Evolutionary conservation across 257 asterid genomes (phyloP), one percentile per base, ranked within the genome.

Genomic region (Linaria vulgaris): DNA sequence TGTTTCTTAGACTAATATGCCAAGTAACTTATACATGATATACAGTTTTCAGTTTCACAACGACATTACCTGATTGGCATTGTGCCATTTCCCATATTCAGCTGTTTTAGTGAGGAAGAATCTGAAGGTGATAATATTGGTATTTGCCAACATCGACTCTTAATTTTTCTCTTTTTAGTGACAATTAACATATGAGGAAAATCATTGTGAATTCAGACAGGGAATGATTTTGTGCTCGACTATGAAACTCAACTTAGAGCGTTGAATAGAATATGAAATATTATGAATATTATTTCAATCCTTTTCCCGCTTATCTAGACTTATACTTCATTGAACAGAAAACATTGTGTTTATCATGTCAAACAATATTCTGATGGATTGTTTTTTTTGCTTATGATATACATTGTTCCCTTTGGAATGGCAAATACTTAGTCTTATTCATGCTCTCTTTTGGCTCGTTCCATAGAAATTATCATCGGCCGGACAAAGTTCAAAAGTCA

Each of bases 391-490:
- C 5, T 34, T 34, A 4, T 34, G 5, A 4, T 34, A 27, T 27
- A 27, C 34, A n/a, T n/a, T n/a, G n/a, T 30, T 30, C 37, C 6
- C 37, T 30, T 6, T 30, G 6, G 41, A 34, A 34, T 34, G 10
- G 41, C 41, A 34, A 34, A 34, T 27, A 34, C 24, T 64, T 19
- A 44, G 49, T 13, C 16, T 27, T 44, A 13, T 37, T 69, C 49
- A 27, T 70, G 63, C n/a, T 53, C 17, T 63, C 3, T 61, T 30
- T 50, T 59, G 64, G 71, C 43, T 56, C 63, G n/a, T 56, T 78
- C 43, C 57, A 63, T 87, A 91, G 96, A 92, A 85, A 71, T 79
- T 86, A 60, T 82, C 80, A 24, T 68, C 83, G 1, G 44, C 78
- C 25, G 69, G 78, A 51, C 85, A 71, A 46, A 72, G 76, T 77